A percentile compares a stretch with the other conserved stretches of the same genome.
These are phyloP conservation scores for Hygrocybe punicea DNA, from an alignment of 768 basidiomycete species.

Conservation along the genomic window DNA sequence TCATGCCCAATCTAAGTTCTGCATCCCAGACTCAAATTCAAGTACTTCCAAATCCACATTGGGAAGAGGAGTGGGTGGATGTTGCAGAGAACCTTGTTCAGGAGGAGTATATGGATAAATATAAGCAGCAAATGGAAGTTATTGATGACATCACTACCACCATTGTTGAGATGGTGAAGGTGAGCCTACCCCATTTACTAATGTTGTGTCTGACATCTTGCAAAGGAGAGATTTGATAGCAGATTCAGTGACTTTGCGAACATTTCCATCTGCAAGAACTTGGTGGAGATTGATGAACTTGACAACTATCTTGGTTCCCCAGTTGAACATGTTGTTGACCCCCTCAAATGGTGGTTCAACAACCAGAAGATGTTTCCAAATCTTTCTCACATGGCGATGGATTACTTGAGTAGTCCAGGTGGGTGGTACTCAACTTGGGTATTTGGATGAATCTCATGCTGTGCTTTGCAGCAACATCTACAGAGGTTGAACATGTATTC, in stretches of 20 bases:
- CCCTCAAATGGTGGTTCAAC: constrained; percentile 14
- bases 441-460: not conserved
- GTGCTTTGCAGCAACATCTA: constrained; percentile 14
- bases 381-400: constrained; percentile 14
- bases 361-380: constrained; percentile 8
- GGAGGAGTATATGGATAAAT: constrained; percentile 14
- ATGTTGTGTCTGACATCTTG: not conserved
- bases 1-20: constrained; percentile 15
- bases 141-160: not conserved
- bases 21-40: constrained; percentile 28
- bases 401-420: constrained; percentile 19
- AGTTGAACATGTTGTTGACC: constrained; percentile 8
- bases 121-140: not conserved
- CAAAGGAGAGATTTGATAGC: not conserved
- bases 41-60: constrained; percentile 25
- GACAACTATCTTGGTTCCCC: constrained; percentile 16
- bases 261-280: not conserved
- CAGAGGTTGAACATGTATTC: constrained; percentile 17
- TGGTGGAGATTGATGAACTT: not conserved
- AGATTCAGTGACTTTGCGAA: not conserved
- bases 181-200: constrained; percentile 1
- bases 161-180: not conserved
- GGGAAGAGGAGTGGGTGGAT: constrained; percentile 26
- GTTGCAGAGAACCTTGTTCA: constrained; percentile 16
- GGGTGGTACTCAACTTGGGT: not conserved